Evolutionary conservation across 2,329 filamentous ascomycete species (phyloP).

Genomic region (Aspergillus brunneoviolaceus): DNA sequence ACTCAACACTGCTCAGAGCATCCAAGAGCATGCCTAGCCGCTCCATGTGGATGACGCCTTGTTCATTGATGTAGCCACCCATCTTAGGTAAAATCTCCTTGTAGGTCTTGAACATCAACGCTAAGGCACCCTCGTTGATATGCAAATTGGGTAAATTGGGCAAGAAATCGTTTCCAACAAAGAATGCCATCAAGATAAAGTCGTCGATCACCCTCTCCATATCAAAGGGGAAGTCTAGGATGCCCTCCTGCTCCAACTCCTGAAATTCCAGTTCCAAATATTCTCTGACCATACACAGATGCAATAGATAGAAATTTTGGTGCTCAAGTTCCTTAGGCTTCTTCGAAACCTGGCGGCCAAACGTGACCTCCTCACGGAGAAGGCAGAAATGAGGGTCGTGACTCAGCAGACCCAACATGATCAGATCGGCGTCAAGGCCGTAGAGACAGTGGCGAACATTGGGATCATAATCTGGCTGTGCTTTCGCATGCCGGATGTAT

Average conservation of each 20-base stretch:
- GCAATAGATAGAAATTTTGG: conserved; percentile 97
- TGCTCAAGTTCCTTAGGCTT: conserved; percentile 97
- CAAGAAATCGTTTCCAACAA: conserved; percentile 98
- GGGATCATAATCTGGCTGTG: conserved; percentile 85
- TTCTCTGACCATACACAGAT: conserved; percentile 95
- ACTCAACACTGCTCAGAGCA: conserved; percentile 84
- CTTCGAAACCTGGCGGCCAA: conserved; percentile 79
- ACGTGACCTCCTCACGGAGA: conserved; percentile 94
- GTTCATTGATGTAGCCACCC: conserved; percentile 94
- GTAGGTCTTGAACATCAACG: conserved; percentile 97
- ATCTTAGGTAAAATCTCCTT: conserved; percentile 83
- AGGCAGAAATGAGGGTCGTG: conserved; percentile 98
- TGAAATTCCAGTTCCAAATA: conserved; percentile 97
- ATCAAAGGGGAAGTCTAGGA: conserved; percentile 76
- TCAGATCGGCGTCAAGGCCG: conserved; percentile 93
- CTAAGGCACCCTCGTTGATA: conserved; percentile 96
- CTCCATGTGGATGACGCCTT: conserved; percentile 84
- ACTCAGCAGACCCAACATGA: conserved; percentile 96
- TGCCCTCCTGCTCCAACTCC: conserved; percentile 73
- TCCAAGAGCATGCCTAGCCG: conserved; percentile 75
- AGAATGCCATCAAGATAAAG: conserved; percentile 99
- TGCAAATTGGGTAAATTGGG: conserved; percentile 94
- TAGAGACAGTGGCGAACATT: conserved; percentile 97
- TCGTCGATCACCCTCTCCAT: conserved; percentile 97
- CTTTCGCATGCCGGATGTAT: conserved; percentile 96